Percentiles rank a stretch among this genome's conserved stretches.
phyloP scores from a whole-genome alignment of 257 asterid species.

The Solanum medicagineum region DNA sequence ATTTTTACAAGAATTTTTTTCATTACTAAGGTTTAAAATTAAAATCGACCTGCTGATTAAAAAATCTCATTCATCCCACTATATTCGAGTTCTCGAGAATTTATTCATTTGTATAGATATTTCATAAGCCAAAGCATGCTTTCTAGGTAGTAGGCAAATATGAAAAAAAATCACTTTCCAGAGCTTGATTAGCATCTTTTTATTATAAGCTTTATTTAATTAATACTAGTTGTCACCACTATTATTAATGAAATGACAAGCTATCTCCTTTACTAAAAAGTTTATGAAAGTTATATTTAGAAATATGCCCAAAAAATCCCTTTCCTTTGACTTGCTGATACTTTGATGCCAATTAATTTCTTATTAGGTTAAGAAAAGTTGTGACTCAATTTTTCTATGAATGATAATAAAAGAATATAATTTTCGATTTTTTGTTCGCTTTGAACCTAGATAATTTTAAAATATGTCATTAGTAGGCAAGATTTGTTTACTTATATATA shows the following conservation, averaged over 20 bases:
- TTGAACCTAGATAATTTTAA: no score
- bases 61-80: neutral
- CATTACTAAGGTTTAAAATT: neutral
- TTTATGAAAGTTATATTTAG: neutral
- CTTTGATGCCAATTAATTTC: neutral
- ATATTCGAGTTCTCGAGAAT: neutral
- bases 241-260: neutral
- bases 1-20: no score
- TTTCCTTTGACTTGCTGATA: neutral
- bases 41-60: neutral
- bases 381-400: neutral
- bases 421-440: no score
- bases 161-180: neutral
- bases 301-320: neutral
- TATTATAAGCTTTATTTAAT: neutral
- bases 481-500: no score
- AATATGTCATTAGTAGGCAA: no score
- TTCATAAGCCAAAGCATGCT: neutral
- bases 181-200: neutral
- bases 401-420: neutral
- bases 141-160: neutral
- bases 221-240: neutral
- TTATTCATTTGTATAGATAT: neutral
- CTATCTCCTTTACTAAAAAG: neutral
- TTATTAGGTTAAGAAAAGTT: neutral